Evolutionary conservation across 202 grass and related monocot genomes (phyloP).

Genomic region (Panicum hallii): DNA sequence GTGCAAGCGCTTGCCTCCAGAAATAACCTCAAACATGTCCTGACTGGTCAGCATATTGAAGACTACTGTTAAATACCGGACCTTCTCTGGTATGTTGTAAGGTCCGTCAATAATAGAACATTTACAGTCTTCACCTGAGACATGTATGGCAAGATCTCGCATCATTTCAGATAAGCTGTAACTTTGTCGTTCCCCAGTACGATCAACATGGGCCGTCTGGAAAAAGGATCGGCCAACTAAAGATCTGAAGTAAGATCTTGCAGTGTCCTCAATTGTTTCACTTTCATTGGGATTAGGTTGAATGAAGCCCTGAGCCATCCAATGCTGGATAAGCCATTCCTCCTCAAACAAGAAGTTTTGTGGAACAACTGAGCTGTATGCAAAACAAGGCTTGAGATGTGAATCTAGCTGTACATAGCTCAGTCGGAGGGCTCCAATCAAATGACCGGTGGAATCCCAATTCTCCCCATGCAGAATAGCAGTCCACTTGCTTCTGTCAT

Average conservation of each 20-base stretch:
- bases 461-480: conserved; percentile 29
- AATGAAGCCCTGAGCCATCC: conserved; percentile 61
- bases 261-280: conserved; percentile 36
- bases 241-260: conserved; percentile 45
- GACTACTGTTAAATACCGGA: conserved; percentile 45
- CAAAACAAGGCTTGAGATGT: conserved; percentile 59
- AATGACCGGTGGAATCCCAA: neutral
- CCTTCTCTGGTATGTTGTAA: neutral
- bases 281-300: neutral
- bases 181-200: neutral
- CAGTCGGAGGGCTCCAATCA: conserved; percentile 23
- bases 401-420: conserved; percentile 42
- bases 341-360: conserved; percentile 38
- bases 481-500: conserved; percentile 50
- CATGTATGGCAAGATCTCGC: conserved; percentile 2
- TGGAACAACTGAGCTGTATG: conserved; percentile 56
- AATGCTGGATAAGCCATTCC: conserved; percentile 55
- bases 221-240: conserved; percentile 50
- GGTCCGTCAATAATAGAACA: conserved; percentile 1
- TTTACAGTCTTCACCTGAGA: conserved; percentile 45
- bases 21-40: conserved; percentile 22
- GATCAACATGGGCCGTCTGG: conserved; percentile 8
- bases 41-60: neutral
- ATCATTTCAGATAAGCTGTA: conserved; percentile 46
- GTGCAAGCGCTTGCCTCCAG: conserved; percentile 13